Evolutionary conservation across 2,329 filamentous ascomycete genomes (phyloP), one percentile per base, ranked within the genome.

Genomic region (Paramyrothecium roridum): DNA sequence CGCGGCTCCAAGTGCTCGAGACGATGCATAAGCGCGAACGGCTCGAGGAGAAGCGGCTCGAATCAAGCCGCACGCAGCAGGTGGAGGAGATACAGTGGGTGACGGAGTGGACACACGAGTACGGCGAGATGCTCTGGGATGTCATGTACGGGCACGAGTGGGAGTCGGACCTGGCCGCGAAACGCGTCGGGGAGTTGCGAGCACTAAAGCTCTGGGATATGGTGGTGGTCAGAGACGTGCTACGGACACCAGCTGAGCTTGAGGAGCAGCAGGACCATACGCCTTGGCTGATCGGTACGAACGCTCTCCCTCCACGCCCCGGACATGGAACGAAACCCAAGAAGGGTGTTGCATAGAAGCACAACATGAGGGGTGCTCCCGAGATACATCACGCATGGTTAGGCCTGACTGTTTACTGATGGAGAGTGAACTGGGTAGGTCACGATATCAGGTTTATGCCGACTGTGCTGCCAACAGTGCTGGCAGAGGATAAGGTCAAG

Each of bases 81-180:
- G 33, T 62, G 1, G 63, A 68, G 46, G 65, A 68, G 56, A 61
- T 66, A 3, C 62, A 66, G 46, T 62, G 58, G 59, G 65, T 59
- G 12, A 55, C 50, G 17, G 62, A 68, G 33, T 68, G 66, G 63
- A 67, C 66, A 30, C 50, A 56, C 26, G 57, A 67, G 49, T 67
- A 67, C 50, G 66, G 63, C 1, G 46, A 56, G 17, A 59, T 64
- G 54, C 46, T 64, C 26, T 67, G 59, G 19, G 57, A 62, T 13
- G 23, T 63, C 11, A 40, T 56, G 19, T 56, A 61, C 50, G 54
- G 48, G 50, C 17, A 45, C 19, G 3, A 8, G 2, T 57, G 52
- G 53, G 26, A 30, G 8, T 49, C 46, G 1, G 37, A 40, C 16
- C 46, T n/a, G 13, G 58, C 63, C 4, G 19, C 26, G 3, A 49